Conservation (phyloP, 768 basidiomycete genomes). For the Suillus paluster region DNA sequence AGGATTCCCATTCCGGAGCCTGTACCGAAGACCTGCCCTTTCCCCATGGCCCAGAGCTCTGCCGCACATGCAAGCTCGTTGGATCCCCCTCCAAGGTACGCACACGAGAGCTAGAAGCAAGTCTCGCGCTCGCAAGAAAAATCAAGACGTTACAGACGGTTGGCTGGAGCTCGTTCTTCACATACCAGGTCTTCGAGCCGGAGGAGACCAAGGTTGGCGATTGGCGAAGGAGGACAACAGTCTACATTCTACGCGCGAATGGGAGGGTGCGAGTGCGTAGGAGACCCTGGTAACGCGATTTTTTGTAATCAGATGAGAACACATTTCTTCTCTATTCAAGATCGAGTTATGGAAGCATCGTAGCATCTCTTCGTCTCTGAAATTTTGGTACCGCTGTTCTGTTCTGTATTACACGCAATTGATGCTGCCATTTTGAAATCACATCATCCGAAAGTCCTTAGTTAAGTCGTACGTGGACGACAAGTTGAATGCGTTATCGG, state of each 20-base stretch:
- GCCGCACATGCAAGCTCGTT: slow-evolving; percentile 40
- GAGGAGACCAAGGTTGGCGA: slow-evolving; percentile 23
- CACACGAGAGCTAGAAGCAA: slow-evolving; percentile 51
- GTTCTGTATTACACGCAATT: neutral
- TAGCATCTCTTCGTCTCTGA: neutral
- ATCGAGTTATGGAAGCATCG: neutral
- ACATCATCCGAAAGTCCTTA: neutral
- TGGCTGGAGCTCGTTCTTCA: slow-evolving; percentile 58
- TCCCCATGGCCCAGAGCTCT: slow-evolving; percentile 38
- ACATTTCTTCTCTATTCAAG: neutral
- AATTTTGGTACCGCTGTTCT: neutral
- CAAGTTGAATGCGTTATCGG: neutral
- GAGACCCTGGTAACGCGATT: slow-evolving; percentile 38
- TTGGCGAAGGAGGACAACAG: slow-evolving; percentile 38
- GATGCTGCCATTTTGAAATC: neutral
- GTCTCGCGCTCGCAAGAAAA: slow-evolving; percentile 46
- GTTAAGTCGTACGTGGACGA: neutral
- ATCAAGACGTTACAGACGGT: slow-evolving; percentile 49
- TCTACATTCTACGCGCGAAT: slow-evolving; percentile 44
- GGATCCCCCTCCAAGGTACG: slow-evolving; percentile 37
- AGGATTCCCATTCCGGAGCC: neutral
- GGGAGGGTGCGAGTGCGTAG: slow-evolving; percentile 49
- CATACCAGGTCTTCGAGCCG: slow-evolving; percentile 19
- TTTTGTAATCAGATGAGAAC: neutral
- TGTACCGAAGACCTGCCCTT: slow-evolving; percentile 23